Conservation (phyloP, 345 rosid species). For the Euphorbia pulcherrima region DNA sequence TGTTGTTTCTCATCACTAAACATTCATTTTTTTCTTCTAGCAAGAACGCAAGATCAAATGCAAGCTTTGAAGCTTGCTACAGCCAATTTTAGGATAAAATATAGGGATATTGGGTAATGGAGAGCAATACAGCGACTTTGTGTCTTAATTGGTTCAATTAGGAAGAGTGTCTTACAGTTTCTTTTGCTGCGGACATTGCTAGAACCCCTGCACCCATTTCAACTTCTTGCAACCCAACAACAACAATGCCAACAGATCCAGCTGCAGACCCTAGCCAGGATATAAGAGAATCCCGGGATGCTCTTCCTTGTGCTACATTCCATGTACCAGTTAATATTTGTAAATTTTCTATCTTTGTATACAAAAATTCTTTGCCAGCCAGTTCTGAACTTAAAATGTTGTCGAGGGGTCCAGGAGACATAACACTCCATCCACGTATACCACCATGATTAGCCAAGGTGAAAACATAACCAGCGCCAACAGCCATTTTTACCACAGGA, state of each 20-base stretch:
- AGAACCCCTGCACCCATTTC: constrained; percentile 98
- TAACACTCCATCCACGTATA: constrained; percentile 77
- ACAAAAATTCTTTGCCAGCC: constrained; percentile 49
- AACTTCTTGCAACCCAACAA: constrained; percentile 93
- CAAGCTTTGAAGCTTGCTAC: neutral
- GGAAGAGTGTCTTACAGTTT: constrained; percentile 60
- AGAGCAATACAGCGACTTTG: neutral
- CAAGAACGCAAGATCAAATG: neutral
- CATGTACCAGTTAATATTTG: constrained; percentile 78
- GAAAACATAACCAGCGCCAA: constrained; percentile 58
- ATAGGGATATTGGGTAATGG: neutral
- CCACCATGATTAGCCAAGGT: constrained; percentile 96
- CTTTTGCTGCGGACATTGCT: constrained; percentile 98
- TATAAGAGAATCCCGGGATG: constrained; percentile 62
- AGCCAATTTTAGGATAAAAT: neutral
- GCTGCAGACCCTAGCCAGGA: constrained; percentile 79
- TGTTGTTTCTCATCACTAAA: neutral
- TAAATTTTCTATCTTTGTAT: constrained; percentile 53
- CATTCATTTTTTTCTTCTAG: neutral
- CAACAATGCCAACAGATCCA: constrained; percentile 79
- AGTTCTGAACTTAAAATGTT: constrained; percentile 54
- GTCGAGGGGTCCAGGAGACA: constrained; percentile 88
- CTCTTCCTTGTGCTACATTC: constrained; percentile 98
- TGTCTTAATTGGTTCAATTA: neutral
- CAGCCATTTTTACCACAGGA: constrained; percentile 78